Conservation (phyloP, 2,329 filamentous ascomycete species). For the Shiraia sp. region DNA sequence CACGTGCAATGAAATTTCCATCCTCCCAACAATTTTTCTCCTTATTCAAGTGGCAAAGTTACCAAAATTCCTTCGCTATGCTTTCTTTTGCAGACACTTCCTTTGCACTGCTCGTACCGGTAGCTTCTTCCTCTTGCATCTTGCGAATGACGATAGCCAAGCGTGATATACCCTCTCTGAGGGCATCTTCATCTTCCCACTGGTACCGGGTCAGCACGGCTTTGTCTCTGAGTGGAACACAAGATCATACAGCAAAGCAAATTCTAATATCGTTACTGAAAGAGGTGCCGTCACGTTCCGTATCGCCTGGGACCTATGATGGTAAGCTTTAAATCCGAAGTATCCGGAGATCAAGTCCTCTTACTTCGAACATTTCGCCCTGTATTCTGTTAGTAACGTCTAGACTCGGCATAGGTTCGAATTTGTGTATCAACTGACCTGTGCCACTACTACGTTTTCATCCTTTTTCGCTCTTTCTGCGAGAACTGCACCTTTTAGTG, state of each 20-base stretch:
- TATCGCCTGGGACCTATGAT: conserved; percentile 48
- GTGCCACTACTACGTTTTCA: conserved; percentile 69
- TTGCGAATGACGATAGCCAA: conserved; percentile 56
- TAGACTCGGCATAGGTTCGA: conserved; percentile 2
- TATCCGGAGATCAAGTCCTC: conserved; percentile 47
- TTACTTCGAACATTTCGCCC: conserved; percentile 68
- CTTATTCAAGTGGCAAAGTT: not conserved
- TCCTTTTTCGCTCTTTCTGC: conserved; percentile 61
- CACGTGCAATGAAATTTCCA: too few species aligned
- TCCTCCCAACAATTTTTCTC: too few species aligned
- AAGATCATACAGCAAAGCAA: conserved; percentile 35
- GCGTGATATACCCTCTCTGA: conserved; percentile 70
- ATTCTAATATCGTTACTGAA: conserved; percentile 59
- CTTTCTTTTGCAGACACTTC: conserved; percentile 19
- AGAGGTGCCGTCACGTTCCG: conserved; percentile 49
- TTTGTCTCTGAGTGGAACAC: not conserved
- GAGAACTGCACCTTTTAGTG: conserved; percentile 59
- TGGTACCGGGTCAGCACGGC: conserved; percentile 14
- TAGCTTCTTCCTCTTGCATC: conserved; percentile 42
- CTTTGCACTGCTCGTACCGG: conserved; percentile 14
- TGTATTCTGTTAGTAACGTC: conserved; percentile 43
- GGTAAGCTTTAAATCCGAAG: conserved; percentile 12
- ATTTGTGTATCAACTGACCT: conserved; percentile 35
- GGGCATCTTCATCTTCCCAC: conserved; percentile 66
- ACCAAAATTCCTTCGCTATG: conserved; percentile 41